Evolutionary conservation across 2,329 filamentous ascomycete genomes (phyloP), one percentile per base, ranked within the genome.

Genomic region (Chaetomiaceae sp.): DNA sequence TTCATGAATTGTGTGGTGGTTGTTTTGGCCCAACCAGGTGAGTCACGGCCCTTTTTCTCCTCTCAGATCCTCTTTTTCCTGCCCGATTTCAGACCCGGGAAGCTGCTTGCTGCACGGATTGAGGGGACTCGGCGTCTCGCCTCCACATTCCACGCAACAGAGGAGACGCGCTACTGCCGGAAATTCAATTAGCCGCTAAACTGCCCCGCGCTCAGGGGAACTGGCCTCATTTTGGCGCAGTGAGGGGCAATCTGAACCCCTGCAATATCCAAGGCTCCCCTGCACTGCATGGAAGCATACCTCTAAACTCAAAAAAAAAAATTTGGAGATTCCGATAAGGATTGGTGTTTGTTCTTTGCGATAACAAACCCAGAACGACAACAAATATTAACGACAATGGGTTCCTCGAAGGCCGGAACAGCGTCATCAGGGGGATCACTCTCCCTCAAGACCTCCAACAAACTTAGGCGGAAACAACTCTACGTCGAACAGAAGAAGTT

Each of bases 401-500:
- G 57, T 8, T 55, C 56, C 9, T 27, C 25, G 9, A 27, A 27
- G 25, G 9, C 25, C 29, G 58, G 58, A 27, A 55, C 43, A 45
- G 57, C 54, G 16, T 55, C 57, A 45, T 64, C 63, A 20, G 60
- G 65, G 47, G 58, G 53, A 21, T 69, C 68, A 16, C 61, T 71
- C 33, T 67, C 74, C 49, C 67, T 75, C 38, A 77, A 74, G 41
- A 63, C 62, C 8, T 56, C 77, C 56, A 95, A 95, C 73, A 96
- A 96, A 70, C 72, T 89, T 20, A 85, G 85, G 66, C 81, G 94
- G 57, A 81, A 94, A 67, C 78, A 86, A 62, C 79, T 92, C 55
- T 87, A 90, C 66, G 77, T 96, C 55, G 84, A 88, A 62, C 80
- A 87, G 66, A 97, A 96, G 73, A 87, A 86, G 66, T 76, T 80